These are phyloP conservation scores for Lecanosticta acicola DNA, from an alignment of 2,329 filamentous ascomycete genomes.

Conservation along the genomic window DNA sequence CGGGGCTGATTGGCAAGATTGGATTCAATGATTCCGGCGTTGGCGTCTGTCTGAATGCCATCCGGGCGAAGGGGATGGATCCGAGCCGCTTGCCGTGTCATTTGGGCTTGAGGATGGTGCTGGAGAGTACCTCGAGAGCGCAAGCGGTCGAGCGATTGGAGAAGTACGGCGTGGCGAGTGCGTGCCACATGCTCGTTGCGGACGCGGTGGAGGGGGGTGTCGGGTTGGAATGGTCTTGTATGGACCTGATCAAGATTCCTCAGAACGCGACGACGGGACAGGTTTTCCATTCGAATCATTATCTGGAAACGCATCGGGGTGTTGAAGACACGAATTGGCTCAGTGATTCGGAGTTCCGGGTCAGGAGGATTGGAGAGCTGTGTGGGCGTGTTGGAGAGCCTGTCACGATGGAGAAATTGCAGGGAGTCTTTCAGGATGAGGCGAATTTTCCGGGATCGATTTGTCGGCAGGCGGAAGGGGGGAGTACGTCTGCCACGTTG, in stretches of 20 bases:
- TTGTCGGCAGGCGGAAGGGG: conserved; percentile 28
- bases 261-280: conserved; percentile 30
- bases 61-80: conserved; percentile 53
- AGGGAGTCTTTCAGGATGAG: conserved; percentile 35
- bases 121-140: conserved; percentile 48
- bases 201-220: conserved; percentile 41
- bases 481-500: conserved; percentile 27
- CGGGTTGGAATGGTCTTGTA: conserved; percentile 47
- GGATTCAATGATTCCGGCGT: conserved; percentile 57
- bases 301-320: conserved; percentile 34
- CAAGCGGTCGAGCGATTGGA: conserved; percentile 45
- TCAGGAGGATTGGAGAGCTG: conserved; percentile 35
- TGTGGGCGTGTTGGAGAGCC: conserved; percentile 16
- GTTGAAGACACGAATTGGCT: conserved; percentile 41
- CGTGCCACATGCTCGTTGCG: conserved; percentile 52
- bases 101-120: conserved; percentile 50
- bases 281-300: conserved; percentile 44
- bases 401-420: conserved; percentile 11
- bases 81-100: conserved; percentile 53
- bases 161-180: conserved; percentile 45
- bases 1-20: conserved; percentile 60
- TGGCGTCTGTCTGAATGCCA: conserved; percentile 57
- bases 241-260: conserved; percentile 29
- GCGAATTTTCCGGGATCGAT: conserved; percentile 19
- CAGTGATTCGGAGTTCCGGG: conserved; percentile 36